Evolutionary conservation across 768 basidiomycete genomes (phyloP).

Genomic region (Lactarius vividus): DNA sequence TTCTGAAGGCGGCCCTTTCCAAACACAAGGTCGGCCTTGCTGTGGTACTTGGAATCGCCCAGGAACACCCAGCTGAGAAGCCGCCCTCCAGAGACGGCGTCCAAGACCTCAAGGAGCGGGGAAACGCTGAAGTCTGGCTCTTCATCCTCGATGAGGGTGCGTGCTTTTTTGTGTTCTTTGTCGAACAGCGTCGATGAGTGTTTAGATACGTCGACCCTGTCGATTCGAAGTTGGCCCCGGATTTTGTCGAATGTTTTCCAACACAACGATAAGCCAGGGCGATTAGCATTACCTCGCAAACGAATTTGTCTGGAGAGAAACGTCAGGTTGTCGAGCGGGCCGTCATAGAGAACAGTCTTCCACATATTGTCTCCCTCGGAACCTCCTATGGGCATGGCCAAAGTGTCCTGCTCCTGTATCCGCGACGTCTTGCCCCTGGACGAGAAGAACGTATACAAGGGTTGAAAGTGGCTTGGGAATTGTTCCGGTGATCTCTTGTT

Average conservation of each 20-base stretch:
- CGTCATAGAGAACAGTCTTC: not conserved
- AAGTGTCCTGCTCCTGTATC: not conserved
- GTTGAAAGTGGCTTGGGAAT: not conserved
- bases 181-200: not conserved
- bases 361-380: too few species aligned
- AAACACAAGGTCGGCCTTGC: conserved; percentile 1
- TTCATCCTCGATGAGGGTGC: not conserved
- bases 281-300: not conserved
- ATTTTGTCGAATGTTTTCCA: conserved; percentile 16
- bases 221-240: not conserved
- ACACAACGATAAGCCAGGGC: not conserved
- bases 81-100: not conserved
- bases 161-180: not conserved
- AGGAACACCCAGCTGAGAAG: not conserved
- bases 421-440: not conserved
- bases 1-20: conserved; percentile 10
- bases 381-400: too few species aligned
- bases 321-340: conserved; percentile 10
- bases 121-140: not conserved
- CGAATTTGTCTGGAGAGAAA: not conserved
- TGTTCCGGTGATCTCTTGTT: too few species aligned
- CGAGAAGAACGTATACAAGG: not conserved
- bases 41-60: not conserved
- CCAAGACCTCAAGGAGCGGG: not conserved
- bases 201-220: not conserved